Evolutionary conservation across 139 green algal genomes (phyloP), one percentile per base, ranked within the genome.

Genomic region (Tetratostichococcus sp.): DNA sequence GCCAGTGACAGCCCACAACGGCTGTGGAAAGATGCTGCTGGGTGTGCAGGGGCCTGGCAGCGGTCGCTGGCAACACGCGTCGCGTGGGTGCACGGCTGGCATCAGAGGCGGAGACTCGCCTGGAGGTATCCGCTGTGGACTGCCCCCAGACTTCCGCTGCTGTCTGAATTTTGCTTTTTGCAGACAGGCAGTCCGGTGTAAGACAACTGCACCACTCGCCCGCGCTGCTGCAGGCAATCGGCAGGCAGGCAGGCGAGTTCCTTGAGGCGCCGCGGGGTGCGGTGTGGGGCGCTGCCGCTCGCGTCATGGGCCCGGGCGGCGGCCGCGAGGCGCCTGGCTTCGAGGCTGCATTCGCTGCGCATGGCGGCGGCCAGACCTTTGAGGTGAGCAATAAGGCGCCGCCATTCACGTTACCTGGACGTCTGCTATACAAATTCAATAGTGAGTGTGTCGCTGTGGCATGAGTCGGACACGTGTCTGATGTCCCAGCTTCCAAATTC

Each of bases 381-480:
- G 78, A 79, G 39, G 78, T 62, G 50, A 21, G 39, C 11, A 11
- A n/a, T n/a, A n/a, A n/a, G n/a, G n/a, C n/a, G n/a, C n/a, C n/a
- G n/a, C n/a, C n/a, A n/a, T n/a, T n/a, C n/a, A n/a, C n/a, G n/a
- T n/a, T n/a, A n/a, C n/a, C n/a, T n/a, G n/a, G n/a, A n/a, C n/a
- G n/a, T n/a, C n/a, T n/a, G n/a, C n/a, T n/a, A n/a, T n/a, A n/a
- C n/a, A n/a, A n/a, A n/a, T n/a, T n/a, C n/a, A n/a, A n/a, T n/a
- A n/a, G n/a, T n/a, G n/a, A n/a, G n/a, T n/a, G n/a, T n/a, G n/a
- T n/a, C n/a, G n/a, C n/a, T n/a, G n/a, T n/a, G n/a, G n/a, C n/a
- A n/a, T n/a, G n/a, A n/a, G n/a, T n/a, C 39, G 39, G 39, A 50
- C 14, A 14, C 39, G 39, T 14, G 39, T 14, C 39, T 50, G 39